Conservation (phyloP, 148 eudicot species). For the Camellia lanceoleosa region DNA sequence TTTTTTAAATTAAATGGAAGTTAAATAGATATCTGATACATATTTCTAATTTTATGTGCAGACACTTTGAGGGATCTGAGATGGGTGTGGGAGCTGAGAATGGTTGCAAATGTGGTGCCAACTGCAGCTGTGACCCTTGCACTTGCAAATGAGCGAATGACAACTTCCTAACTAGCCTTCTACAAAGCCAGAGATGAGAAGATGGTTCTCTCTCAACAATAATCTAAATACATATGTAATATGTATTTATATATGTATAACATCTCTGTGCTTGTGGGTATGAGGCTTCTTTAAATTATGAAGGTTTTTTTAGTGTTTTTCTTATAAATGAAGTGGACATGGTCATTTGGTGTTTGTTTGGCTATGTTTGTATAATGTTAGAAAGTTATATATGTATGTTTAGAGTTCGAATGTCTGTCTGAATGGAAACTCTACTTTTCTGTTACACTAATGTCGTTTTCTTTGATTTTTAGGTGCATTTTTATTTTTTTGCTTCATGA, state of each 20-base stretch:
- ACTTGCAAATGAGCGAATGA: conserved; percentile 55
- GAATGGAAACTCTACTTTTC: neutral
- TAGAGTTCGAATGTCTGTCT: neutral
- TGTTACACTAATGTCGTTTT: neutral
- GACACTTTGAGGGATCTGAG: conserved; percentile 46
- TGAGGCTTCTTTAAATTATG: neutral
- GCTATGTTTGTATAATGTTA: neutral
- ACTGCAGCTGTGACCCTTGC: conserved; percentile 83
- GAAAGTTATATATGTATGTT: neutral
- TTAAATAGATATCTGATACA: neutral
- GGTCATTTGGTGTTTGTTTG: neutral
- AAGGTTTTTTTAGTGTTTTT: neutral
- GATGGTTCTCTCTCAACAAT: neutral
- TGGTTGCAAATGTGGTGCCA: conserved; percentile 73
- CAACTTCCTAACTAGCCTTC: neutral
- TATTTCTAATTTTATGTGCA: conserved; percentile 7
- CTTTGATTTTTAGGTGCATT: neutral
- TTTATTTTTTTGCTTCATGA: too few species aligned
- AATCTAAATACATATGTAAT: neutral
- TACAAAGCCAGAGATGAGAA: neutral
- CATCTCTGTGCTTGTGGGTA: too few species aligned
- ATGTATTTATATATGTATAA: neutral
- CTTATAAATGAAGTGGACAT: neutral
- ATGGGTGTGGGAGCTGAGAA: conserved; percentile 55
- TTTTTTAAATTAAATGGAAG: neutral